Percentiles rank a stretch among this genome's conserved stretches.
Conservation (phyloP, 2,329 filamentous ascomycete species). For the Ascochyta lentis region DNA sequence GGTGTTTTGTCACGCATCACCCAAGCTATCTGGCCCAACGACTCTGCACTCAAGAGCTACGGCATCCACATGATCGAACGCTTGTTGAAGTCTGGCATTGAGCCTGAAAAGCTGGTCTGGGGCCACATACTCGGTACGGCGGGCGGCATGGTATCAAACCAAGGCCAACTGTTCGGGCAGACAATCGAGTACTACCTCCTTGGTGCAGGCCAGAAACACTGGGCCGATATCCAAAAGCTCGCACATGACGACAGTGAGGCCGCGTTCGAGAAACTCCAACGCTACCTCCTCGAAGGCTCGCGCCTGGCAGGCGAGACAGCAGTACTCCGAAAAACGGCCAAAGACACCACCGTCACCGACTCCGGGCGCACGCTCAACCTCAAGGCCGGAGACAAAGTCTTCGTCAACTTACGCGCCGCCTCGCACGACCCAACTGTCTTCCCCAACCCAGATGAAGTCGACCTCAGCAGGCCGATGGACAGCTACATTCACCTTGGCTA, state of each 20-base stretch:
- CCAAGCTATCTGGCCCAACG: conserved; percentile 47
- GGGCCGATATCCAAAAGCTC: conserved; percentile 57
- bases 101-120: conserved; percentile 61
- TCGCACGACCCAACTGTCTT: conserved; percentile 52
- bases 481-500: conserved; percentile 54
- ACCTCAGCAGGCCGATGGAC: conserved; percentile 49
- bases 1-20: conserved; percentile 53
- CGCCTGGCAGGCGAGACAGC: conserved; percentile 54
- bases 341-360: conserved; percentile 44
- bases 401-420: conserved; percentile 53
- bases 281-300: conserved; percentile 58
- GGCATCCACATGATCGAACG: conserved; percentile 63
- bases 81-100: conserved; percentile 56
- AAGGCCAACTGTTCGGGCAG: conserved; percentile 65
- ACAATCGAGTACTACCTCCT: conserved; percentile 63
- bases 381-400: conserved; percentile 48
- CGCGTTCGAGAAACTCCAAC: conserved; percentile 56
- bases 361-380: conserved; percentile 40
- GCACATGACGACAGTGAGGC: conserved; percentile 51
- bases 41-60: conserved; percentile 58
- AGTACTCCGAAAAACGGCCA: conserved; percentile 48
- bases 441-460: conserved; percentile 50
- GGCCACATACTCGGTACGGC: conserved; percentile 65
- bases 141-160: conserved; percentile 61
- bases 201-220: conserved; percentile 56